Evolutionary conservation across 345 rosid genomes (phyloP).

Genomic region (Melastoma malabathricum): DNA sequence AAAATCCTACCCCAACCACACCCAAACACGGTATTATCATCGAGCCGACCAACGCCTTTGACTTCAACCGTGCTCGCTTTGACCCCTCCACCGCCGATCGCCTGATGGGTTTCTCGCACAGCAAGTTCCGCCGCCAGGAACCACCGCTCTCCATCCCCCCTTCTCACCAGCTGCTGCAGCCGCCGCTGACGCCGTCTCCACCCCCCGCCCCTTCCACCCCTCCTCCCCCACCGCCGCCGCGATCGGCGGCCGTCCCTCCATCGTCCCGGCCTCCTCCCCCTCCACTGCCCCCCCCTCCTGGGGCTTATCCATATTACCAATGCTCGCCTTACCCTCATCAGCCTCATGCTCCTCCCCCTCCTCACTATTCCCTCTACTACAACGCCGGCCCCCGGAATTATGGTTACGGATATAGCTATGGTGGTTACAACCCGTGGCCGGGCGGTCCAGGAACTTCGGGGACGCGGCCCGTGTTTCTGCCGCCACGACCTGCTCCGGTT

Average conservation of each 20-base stretch:
- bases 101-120: background rate
- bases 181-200: background rate
- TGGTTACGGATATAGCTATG: too few relatives aligned
- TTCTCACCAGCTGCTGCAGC: conserved; percentile 1
- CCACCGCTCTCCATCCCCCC: conserved; percentile 1
- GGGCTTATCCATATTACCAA: background rate
- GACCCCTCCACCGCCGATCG: background rate
- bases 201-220: background rate
- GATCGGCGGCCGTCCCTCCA: conserved; percentile 3
- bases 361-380: conserved; percentile 6
- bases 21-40: too few relatives aligned
- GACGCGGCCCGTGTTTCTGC: background rate
- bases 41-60: too few relatives aligned
- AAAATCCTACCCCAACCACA: too few relatives aligned
- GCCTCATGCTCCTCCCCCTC: conserved; percentile 4
- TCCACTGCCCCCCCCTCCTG: background rate
- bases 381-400: too few relatives aligned
- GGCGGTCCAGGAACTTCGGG: background rate
- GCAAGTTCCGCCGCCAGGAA: conserved; percentile 3
- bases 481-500: conserved; percentile 5
- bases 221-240: background rate
- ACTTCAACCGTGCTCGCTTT: background rate
- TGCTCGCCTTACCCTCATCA: conserved; percentile 1
- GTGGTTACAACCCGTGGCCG: too few relatives aligned
- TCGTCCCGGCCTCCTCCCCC: conserved; percentile 2